Conservation (phyloP, 2,329 filamentous ascomycete genomes). For the Graphiopsis chlorocephala region DNA sequence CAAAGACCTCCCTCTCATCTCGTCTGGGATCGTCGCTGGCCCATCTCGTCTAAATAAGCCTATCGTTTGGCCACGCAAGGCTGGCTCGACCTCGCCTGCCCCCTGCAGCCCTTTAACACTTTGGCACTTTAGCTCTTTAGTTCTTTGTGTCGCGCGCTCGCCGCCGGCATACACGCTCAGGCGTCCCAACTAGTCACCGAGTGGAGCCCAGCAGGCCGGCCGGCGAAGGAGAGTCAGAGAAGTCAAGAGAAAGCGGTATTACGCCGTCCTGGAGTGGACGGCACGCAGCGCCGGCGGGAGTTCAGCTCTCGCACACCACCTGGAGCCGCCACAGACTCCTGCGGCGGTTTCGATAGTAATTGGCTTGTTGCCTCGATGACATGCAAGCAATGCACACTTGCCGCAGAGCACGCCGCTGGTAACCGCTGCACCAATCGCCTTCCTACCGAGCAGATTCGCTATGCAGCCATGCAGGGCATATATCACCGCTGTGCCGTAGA, state of each 20-base stretch:
- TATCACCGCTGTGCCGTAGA: not conserved
- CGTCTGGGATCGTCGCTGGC: not conserved
- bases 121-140: not conserved
- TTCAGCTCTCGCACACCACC: not conserved
- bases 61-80: not conserved
- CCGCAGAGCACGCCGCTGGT: not conserved
- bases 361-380: not conserved
- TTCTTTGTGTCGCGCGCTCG: not conserved
- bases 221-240: not conserved
- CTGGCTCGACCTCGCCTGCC: not conserved
- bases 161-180: not conserved
- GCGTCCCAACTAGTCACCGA: not conserved
- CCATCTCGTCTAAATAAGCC: not conserved
- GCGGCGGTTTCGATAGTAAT: not conserved
- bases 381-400: not conserved
- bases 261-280: not conserved
- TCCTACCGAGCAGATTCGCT: not conserved
- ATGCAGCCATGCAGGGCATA: not conserved
- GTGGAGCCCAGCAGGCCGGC: not conserved
- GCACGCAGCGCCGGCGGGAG: constrained; percentile 2
- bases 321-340: not conserved
- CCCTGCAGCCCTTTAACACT: not conserved
- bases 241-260: not conserved
- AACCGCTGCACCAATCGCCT: not conserved
- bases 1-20: not conserved